Percentiles rank a stretch among this genome's conserved stretches.
Evolutionary conservation across 2,329 filamentous ascomycete genomes (phyloP).

Genomic region (Orbilia blumenaviensis): DNA sequence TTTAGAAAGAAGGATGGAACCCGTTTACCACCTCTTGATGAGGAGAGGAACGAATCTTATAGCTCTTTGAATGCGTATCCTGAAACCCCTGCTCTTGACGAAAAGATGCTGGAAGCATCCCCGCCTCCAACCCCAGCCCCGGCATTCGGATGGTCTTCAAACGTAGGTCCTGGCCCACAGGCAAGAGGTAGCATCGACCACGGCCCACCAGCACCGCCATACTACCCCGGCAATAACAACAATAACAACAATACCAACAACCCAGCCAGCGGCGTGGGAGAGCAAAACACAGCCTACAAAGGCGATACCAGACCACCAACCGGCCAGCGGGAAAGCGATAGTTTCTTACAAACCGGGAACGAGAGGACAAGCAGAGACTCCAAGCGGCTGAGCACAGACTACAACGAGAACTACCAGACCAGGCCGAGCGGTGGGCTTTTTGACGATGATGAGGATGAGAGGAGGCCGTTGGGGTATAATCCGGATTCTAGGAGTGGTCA

Average conservation of each 20-base stretch:
- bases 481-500: constrained; percentile 49
- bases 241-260: too few relatives aligned
- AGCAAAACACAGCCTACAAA: constrained; percentile 42
- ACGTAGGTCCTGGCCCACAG: constrained; percentile 19
- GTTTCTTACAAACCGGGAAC: constrained; percentile 19
- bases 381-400: constrained; percentile 45
- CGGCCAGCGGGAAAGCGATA: constrained; percentile 46
- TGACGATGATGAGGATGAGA: constrained; percentile 43
- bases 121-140: constrained; percentile 45
- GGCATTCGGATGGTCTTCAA: constrained; percentile 49
- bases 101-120: constrained; percentile 51
- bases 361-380: constrained; percentile 4
- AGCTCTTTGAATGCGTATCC: constrained; percentile 37
- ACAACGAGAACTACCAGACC: constrained; percentile 48
- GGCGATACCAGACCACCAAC: constrained; percentile 38
- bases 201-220: constrained; percentile 2
- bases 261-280: not conserved
- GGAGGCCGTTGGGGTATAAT: constrained; percentile 38
- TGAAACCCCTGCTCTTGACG: constrained; percentile 43
- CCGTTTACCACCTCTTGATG: constrained; percentile 38
- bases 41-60: constrained; percentile 43
- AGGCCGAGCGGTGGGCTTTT: constrained; percentile 44
- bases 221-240: not conserved
- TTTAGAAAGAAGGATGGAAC: constrained; percentile 44
- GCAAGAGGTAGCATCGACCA: constrained; percentile 1